Evolutionary conservation across 306 rosid genomes (phyloP).

Genomic region (Hippophae gyantsensis): DNA sequence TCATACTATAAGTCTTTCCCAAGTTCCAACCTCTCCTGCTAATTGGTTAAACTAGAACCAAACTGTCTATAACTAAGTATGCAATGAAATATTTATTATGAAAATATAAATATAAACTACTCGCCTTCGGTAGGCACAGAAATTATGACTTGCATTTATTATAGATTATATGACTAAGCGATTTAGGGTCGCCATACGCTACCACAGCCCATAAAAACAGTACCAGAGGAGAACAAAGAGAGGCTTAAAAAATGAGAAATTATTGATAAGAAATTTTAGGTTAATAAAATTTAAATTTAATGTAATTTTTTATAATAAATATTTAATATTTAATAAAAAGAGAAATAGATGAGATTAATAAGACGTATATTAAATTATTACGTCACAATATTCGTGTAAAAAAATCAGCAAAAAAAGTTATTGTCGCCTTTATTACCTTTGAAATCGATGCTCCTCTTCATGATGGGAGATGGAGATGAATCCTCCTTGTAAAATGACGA

Average conservation of each 20-base stretch:
- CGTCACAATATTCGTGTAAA: conserved; percentile 24
- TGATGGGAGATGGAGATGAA: conserved; percentile 77
- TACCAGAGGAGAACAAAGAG: conserved; percentile 3
- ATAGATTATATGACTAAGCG: conserved; percentile 2
- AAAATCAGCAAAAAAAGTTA: conserved; percentile 13
- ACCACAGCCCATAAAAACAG: neutral
- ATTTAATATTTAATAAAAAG: no score
- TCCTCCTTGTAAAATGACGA: conserved; percentile 83
- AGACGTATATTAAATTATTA: neutral
- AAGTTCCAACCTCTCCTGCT: no score
- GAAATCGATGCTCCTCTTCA: conserved; percentile 76
- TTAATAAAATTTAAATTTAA: no score
- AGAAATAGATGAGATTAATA: no score
- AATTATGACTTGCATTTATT: neutral
- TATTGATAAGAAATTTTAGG: no score
- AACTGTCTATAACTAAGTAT: no score
- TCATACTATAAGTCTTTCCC: no score
- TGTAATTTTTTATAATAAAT: no score
- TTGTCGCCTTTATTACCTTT: conserved; percentile 35
- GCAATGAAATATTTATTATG: no score
- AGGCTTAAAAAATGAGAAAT: neutral
- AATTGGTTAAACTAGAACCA: no score
- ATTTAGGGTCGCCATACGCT: neutral
- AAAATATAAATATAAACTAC: no score
- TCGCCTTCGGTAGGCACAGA: no score